phyloP scores from a whole-genome alignment of 352 stramenopile genomes.

The Pythium plurisporium region DNA sequence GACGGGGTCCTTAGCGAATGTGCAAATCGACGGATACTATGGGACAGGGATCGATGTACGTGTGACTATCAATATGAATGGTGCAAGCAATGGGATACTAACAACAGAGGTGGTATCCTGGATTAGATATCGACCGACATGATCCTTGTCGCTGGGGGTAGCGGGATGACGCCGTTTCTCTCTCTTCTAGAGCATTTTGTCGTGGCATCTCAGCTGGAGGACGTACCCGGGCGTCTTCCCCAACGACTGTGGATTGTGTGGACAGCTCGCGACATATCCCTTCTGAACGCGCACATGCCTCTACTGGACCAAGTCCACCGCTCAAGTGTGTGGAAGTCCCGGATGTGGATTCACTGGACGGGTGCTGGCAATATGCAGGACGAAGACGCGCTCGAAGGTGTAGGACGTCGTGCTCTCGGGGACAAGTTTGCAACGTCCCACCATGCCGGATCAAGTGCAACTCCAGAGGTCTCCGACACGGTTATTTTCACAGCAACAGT shows the following conservation, averaged over 20 bases:
- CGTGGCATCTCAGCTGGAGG: slow-evolving; percentile 25
- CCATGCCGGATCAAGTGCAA: neutral
- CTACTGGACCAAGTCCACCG: slow-evolving; percentile 13
- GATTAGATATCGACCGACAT: slow-evolving; percentile 35
- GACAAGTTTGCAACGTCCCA: neutral
- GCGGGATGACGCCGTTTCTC: slow-evolving; percentile 71
- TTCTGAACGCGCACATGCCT: slow-evolving; percentile 12
- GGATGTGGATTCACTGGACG: slow-evolving; percentile 15
- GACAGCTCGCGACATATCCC: slow-evolving; percentile 18
- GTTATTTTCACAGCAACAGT: slow-evolving; percentile 12
- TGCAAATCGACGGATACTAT: slow-evolving; percentile 75
- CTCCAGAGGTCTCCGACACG: neutral
- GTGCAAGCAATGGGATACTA: neutral
- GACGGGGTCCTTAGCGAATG: slow-evolving; percentile 30
- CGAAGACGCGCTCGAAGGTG: neutral
- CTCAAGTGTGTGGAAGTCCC: slow-evolving; percentile 11
- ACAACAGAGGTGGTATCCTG: neutral
- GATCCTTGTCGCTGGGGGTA: slow-evolving; percentile 66
- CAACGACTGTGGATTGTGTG: slow-evolving; percentile 21
- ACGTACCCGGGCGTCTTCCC: neutral
- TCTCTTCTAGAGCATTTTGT: slow-evolving; percentile 54
- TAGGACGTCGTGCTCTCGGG: neutral
- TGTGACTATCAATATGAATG: neutral
- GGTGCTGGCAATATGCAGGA: neutral
- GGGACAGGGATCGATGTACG: slow-evolving; percentile 41